Base-by-base conservation (phyloP, 371 early-diverging fungal species). In the Lichtheimia ramosa region DNA sequence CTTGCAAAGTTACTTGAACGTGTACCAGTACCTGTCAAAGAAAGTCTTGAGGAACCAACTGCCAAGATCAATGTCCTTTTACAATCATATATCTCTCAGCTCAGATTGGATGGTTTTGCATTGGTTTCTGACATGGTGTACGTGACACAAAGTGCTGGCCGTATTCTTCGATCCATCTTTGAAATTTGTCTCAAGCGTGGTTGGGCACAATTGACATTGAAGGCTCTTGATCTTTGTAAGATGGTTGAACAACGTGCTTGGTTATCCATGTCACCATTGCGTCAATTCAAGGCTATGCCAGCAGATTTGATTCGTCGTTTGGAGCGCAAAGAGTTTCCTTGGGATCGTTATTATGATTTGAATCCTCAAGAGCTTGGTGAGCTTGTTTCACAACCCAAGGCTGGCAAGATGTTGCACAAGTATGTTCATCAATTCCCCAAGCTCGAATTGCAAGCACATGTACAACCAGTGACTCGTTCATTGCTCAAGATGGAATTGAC, bases 21-120 rank as follows among this genome's bases (percentile, higher is more conserved):
- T 42, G 96, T 96, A 7, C 97, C 97, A 14, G 85, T 96, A 5
- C 97, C 97, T 12, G 85, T 97, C 61, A 94, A 95, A 75, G 97
- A 95, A 61, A 81, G 86, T 18, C 66, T 94, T 6, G 96, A 97
- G 62, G 93, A 92, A 58, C 92, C 97, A 2, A 87, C 92, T 5
- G 92, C 95, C 64, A 99, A 99, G 78, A 89, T 97, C 65, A 95
- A 94, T 58, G 94, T 96, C n/a, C 72, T 99, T 40, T 79, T 99
- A 53, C 98, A 99, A 75, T 83, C 95, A 1, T 92, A 97, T 72
- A 95, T 99, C 43, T 93, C 97, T 20, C 92, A 93, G 64, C 82
- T 96, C 48, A 86, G 89, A 58, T 69, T 97, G 43, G 92, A 96
- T 28, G 97, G 96, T 3, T 96, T 97, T 77, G 96, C 99, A 10